These are phyloP conservation scores for Leccinum angustisporum DNA, from an alignment of 1,284 basidiomycete genomes.

Conservation along the genomic window DNA sequence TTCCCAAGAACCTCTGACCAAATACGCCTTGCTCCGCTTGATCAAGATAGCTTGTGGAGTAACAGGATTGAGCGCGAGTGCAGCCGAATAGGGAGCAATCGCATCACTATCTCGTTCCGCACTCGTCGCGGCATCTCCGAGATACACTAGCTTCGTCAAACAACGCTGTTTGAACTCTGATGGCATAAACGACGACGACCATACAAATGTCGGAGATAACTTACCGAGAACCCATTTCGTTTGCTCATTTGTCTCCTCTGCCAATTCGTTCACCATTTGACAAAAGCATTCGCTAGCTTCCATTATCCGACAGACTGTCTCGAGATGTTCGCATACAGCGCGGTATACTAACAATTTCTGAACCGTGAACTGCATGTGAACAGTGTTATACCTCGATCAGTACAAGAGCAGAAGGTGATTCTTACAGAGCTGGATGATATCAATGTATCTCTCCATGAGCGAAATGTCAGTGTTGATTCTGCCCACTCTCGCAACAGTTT, in stretches of 20 bases:
- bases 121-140: not conserved
- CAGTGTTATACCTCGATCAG: not conserved
- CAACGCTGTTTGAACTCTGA: not conserved
- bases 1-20: not conserved
- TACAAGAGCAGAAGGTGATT: not conserved
- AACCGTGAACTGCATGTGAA: not conserved
- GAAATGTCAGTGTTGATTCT: not conserved
- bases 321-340: not conserved
- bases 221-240: not conserved
- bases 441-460: not conserved
- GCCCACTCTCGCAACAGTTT: not conserved
- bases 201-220: not conserved
- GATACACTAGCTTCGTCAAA: not conserved
- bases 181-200: not conserved
- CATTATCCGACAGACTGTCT: not conserved
- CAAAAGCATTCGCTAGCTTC: not conserved
- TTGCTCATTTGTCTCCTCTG: not conserved
- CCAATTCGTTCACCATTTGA: not conserved
- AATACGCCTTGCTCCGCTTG: not conserved
- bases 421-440: not conserved
- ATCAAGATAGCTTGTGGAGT: not conserved
- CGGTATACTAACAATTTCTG: not conserved
- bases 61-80: not conserved
- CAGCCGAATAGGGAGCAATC: not conserved
- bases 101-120: not conserved